Percentiles rank a stretch among this genome's conserved stretches.
These are phyloP conservation scores for Acacia melanoxylon DNA, from an alignment of 306 rosid genomes.

Conservation along the genomic window DNA sequence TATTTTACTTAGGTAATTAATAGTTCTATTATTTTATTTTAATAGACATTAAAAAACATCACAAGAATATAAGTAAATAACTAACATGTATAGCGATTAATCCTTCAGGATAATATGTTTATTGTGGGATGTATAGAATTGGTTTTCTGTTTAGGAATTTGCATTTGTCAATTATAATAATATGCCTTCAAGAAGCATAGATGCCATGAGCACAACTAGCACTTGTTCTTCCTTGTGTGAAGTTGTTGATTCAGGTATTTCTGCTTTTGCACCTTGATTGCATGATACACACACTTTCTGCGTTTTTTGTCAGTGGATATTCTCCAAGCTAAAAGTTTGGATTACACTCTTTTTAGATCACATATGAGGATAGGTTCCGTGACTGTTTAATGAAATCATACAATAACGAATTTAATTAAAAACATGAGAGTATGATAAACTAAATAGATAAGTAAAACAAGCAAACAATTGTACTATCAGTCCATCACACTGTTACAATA, in stretches of 20 bases:
- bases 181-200: conserved; percentile 63
- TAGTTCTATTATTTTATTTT: no score
- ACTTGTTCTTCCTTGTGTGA: conserved; percentile 64
- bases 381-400: conserved; percentile 53
- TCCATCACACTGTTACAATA: neutral
- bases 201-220: conserved; percentile 67
- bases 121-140: no score
- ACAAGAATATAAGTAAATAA: no score
- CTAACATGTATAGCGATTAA: no score
- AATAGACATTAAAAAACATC: no score
- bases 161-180: no score
- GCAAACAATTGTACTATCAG: neutral
- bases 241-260: conserved; percentile 86
- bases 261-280: conserved; percentile 30
- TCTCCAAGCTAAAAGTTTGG: no score
- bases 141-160: no score
- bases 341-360: conserved; percentile 39
- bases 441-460: neutral
- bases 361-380: conserved; percentile 63
- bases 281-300: conserved; percentile 12
- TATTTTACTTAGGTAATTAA: no score
- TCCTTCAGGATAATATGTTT: no score
- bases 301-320: conserved; percentile 35
- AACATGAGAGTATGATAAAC: conserved; percentile 26
- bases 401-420: conserved; percentile 27